These are phyloP conservation scores for Rhynchospora tenuis DNA, from an alignment of 176 grass and related monocot genomes.

Conservation along the genomic window DNA sequence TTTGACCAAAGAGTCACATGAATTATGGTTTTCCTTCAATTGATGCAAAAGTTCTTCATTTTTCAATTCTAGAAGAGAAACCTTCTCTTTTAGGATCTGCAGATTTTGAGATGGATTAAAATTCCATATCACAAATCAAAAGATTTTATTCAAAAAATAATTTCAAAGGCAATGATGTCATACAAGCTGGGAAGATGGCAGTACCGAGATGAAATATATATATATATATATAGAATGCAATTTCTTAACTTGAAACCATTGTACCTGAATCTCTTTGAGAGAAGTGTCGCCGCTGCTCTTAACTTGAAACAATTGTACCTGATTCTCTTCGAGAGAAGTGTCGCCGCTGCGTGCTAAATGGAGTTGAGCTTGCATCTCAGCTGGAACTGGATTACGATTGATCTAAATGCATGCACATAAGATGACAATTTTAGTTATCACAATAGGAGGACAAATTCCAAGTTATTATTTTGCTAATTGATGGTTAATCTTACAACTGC, in stretches of 20 bases:
- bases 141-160: neutral
- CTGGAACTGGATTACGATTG: conserved; percentile 80
- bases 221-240: neutral
- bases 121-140: neutral
- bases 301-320: conserved; percentile 31
- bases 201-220: too few relatives aligned
- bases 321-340: conserved; percentile 81
- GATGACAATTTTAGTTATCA: conserved; percentile 20
- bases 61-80: conserved; percentile 69
- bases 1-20: conserved; percentile 51
- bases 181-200: neutral
- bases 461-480: neutral
- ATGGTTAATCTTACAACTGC: conserved; percentile 36
- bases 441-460: neutral
- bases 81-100: conserved; percentile 73
- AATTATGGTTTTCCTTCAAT: conserved; percentile 52
- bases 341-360: conserved; percentile 67
- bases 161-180: neutral
- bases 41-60: conserved; percentile 62
- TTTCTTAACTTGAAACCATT: too few relatives aligned
- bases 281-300: conserved; percentile 51
- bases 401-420: conserved; percentile 36
- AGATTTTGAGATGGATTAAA: conserved; percentile 4
- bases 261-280: conserved; percentile 88
- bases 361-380: conserved; percentile 87